Percentiles rank a stretch among this genome's conserved stretches.
phyloP scores from a whole-genome alignment of 2,329 filamentous ascomycete species.

The Clonostachys byssicola region DNA sequence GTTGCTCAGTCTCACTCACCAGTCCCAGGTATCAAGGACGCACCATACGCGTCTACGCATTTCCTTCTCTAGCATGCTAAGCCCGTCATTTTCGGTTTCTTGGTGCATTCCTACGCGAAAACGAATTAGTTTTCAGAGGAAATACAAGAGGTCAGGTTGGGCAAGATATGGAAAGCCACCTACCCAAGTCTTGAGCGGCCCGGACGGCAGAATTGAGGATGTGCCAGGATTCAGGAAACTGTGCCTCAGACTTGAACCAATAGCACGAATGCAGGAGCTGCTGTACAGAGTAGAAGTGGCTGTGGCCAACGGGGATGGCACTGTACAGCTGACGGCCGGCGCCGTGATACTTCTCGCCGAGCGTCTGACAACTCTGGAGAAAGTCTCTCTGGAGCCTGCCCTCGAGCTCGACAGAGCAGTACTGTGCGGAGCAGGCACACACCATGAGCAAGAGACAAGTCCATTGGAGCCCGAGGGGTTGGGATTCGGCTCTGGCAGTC shows the following conservation, averaged over 20 bases:
- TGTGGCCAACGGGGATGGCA: conserved; percentile 22
- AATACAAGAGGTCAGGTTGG: too few relatives aligned
- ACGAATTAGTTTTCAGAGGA: neutral
- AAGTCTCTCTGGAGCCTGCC: conserved; percentile 22
- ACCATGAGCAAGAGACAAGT: conserved; percentile 30
- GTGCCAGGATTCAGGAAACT: conserved; percentile 30
- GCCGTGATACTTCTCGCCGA: conserved; percentile 24
- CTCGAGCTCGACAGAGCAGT: conserved; percentile 20
- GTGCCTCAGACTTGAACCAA: conserved; percentile 29
- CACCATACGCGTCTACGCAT: conserved; percentile 29
- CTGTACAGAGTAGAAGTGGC: conserved; percentile 25
- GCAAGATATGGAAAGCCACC: neutral
- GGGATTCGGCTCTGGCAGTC: conserved; percentile 15
- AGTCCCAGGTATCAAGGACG: conserved; percentile 29
- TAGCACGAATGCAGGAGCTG: conserved; percentile 28
- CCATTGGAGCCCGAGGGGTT: conserved; percentile 27
- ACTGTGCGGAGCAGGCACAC: conserved; percentile 29
- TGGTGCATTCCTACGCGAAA: conserved; percentile 19
- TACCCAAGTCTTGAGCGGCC: conserved; percentile 28
- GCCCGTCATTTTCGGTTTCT: conserved; percentile 14
- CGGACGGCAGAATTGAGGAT: conserved; percentile 25
- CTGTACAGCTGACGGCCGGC: conserved; percentile 23
- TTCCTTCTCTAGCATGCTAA: conserved; percentile 26
- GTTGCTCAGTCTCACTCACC: conserved; percentile 14
- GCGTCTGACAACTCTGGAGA: conserved; percentile 14